Conservation (phyloP, 2,329 filamentous ascomycete species). For the Sporothrix phasma region DNA sequence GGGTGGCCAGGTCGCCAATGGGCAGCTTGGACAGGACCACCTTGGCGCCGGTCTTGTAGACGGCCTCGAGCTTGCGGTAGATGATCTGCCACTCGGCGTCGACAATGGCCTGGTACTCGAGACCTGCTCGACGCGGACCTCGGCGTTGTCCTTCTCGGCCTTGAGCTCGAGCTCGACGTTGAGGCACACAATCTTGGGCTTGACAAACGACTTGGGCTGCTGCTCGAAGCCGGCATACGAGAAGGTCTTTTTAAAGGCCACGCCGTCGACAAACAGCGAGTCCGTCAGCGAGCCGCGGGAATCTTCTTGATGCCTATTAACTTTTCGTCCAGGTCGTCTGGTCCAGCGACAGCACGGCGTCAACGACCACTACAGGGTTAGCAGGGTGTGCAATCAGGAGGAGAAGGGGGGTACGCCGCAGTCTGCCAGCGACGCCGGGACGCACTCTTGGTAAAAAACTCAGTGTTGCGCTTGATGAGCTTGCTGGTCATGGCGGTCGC, state of each 20-base stretch:
- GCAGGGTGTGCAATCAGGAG: neutral
- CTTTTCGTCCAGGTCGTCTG: constrained; percentile 97
- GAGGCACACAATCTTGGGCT: constrained; percentile 93
- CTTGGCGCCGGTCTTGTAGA: constrained; percentile 90
- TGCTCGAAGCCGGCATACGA: constrained; percentile 98
- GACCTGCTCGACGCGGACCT: constrained; percentile 95
- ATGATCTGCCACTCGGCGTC: constrained; percentile 99
- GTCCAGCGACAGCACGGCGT: constrained; percentile 88
- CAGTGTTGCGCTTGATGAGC: constrained; percentile 92
- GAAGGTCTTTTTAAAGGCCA: constrained; percentile 99
- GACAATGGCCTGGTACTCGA: constrained; percentile 98
- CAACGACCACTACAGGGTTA: constrained; percentile 67
- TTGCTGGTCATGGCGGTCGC: constrained; percentile 99
- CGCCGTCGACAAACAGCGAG: constrained; percentile 92
- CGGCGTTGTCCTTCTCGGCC: constrained; percentile 98
- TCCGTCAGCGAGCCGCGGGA: constrained; percentile 88
- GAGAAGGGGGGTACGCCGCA: neutral
- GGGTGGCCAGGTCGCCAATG: constrained; percentile 93
- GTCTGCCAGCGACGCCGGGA: too few species aligned
- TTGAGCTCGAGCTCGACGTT: constrained; percentile 98
- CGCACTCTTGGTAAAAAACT: constrained; percentile 95
- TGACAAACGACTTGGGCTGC: constrained; percentile 88
- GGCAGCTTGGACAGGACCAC: constrained; percentile 95
- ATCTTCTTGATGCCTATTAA: constrained; percentile 98
- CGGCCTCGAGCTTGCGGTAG: constrained; percentile 95